Evolutionary conservation across 768 basidiomycete species (phyloP).

Genomic region (Serendipita indica): DNA sequence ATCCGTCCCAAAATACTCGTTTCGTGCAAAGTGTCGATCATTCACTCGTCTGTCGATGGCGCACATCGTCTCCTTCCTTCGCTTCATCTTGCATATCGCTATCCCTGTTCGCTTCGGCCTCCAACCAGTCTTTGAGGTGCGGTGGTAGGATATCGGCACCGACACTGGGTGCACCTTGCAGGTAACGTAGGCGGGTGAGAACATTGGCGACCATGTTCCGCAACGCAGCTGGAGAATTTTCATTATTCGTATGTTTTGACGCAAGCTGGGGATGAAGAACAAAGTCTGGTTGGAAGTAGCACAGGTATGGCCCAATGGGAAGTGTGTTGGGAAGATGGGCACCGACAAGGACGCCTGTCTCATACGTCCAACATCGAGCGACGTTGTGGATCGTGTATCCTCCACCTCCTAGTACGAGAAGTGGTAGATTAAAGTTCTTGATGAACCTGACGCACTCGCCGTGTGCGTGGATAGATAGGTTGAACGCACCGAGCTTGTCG

Average conservation of each 20-base stretch:
- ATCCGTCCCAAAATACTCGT: conserved; percentile 63
- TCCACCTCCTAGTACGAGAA: conserved; percentile 86
- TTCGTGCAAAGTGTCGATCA: conserved; percentile 39
- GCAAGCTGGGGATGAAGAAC: conserved; percentile 87
- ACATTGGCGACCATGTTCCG: conserved; percentile 80
- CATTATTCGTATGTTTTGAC: conserved; percentile 72
- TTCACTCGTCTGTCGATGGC: conserved; percentile 19
- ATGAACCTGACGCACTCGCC: conserved; percentile 98
- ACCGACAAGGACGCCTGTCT: conserved; percentile 85
- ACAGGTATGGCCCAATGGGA: conserved; percentile 77
- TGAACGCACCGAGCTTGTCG: conserved; percentile 92
- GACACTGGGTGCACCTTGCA: conserved; percentile 93
- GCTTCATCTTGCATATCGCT: conserved; percentile 47
- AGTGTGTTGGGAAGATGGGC: conserved; percentile 72
- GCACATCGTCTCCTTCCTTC: conserved; percentile 39
- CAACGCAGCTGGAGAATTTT: conserved; percentile 67
- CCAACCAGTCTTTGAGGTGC: conserved; percentile 63
- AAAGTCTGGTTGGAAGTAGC: conserved; percentile 87
- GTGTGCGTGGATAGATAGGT: conserved; percentile 91
- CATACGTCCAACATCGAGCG: conserved; percentile 97
- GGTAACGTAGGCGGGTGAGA: conserved; percentile 75
- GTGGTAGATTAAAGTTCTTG: conserved; percentile 76
- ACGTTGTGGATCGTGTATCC: conserved; percentile 97
- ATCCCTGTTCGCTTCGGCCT: conserved; percentile 58
- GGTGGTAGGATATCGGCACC: conserved; percentile 95